Evolutionary conservation across 371 early-diverging fungal genomes (phyloP).

Genomic region (Mucor sp.): DNA sequence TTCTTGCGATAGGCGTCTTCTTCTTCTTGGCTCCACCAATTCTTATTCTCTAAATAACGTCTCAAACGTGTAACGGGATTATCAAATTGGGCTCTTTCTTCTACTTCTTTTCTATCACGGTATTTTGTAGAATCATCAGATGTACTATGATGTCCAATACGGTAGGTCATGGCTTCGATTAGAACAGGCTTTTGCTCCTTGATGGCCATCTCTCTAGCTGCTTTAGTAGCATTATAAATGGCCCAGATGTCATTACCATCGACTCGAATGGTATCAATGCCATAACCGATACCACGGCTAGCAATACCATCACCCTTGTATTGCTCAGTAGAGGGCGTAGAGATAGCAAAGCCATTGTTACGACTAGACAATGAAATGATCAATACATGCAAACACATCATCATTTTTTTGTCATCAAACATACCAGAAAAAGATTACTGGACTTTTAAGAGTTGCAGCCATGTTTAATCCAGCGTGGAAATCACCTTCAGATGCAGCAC

Average conservation of each 20-base stretch:
- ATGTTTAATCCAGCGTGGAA: constrained; percentile 98
- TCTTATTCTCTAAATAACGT: constrained; percentile 81
- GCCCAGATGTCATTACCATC: constrained; percentile 98
- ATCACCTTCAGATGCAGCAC: constrained; percentile 97
- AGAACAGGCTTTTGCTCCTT: constrained; percentile 86
- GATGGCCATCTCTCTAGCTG: constrained; percentile 82
- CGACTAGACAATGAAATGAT: constrained; percentile 55
- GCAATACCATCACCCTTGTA: constrained; percentile 98
- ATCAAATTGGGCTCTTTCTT: constrained; percentile 76
- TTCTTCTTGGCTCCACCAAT: constrained; percentile 84
- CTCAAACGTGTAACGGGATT: constrained; percentile 91
- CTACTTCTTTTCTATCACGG: constrained; percentile 80
- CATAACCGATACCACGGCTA: constrained; percentile 92
- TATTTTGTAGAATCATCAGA: constrained; percentile 98
- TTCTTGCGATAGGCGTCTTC: constrained; percentile 69
- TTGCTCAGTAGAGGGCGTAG: constrained; percentile 94
- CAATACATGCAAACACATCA: neutral
- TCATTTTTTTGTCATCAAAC: neutral
- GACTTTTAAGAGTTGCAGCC: constrained; percentile 90
- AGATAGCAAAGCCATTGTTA: constrained; percentile 98
- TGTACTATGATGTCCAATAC: constrained; percentile 96
- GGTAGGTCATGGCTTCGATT: constrained; percentile 97
- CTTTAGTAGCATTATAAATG: constrained; percentile 89
- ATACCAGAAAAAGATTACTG: constrained; percentile 94
- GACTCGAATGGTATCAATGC: constrained; percentile 96